phyloP scores from a whole-genome alignment of 352 stramenopile genomes.

The Thraustotheca clavata region DNA sequence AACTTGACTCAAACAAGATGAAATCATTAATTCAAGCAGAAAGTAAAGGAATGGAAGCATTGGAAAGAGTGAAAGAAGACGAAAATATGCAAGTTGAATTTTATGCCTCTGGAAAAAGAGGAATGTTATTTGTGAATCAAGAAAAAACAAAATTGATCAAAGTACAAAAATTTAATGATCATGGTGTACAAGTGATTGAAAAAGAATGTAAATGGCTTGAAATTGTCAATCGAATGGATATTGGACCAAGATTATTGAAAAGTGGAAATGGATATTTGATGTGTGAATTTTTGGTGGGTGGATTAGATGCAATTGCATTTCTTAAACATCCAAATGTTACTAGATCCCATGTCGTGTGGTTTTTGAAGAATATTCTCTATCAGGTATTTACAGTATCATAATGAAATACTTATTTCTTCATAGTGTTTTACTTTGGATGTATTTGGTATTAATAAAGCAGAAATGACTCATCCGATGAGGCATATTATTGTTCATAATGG shows the following conservation, averaged over 20 bases:
- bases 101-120: slow-evolving; percentile 13
- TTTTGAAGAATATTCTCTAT: slow-evolving; percentile 51
- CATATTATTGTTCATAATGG: slow-evolving; percentile 49
- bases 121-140: not conserved
- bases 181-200: slow-evolving; percentile 25
- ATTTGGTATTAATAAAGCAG: slow-evolving; percentile 70
- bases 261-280: slow-evolving; percentile 46
- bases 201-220: slow-evolving; percentile 48
- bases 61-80: not conserved
- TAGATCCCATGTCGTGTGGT: slow-evolving; percentile 27
- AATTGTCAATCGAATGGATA: slow-evolving; percentile 48
- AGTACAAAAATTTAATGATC: slow-evolving; percentile 10
- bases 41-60: not conserved
- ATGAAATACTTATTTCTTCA: not conserved
- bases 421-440: slow-evolving; percentile 66
- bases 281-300: slow-evolving; percentile 44
- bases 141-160: not conserved
- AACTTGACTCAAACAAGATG: slow-evolving; percentile 12
- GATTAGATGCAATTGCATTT: slow-evolving; percentile 54
- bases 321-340: slow-evolving; percentile 28
- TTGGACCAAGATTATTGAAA: slow-evolving; percentile 39
- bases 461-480: slow-evolving; percentile 72
- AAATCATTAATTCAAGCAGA: not conserved
- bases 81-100: not conserved
- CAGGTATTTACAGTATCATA: slow-evolving; percentile 29